phyloP scores from a whole-genome alignment of 768 basidiomycete genomes.

The Gloeostereum incarnatum region DNA sequence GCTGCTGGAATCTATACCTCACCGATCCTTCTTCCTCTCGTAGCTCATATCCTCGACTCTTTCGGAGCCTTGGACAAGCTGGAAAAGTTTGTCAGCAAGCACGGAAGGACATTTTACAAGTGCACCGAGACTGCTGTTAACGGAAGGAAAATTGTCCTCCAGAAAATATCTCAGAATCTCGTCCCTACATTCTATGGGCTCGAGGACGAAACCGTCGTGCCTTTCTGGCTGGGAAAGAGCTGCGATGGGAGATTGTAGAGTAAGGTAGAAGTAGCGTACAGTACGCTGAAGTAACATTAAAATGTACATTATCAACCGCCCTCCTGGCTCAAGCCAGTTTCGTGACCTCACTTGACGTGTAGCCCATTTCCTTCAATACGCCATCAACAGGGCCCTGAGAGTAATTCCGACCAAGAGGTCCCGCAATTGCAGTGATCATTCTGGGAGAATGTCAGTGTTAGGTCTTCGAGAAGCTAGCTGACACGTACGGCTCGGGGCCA shows the following conservation, averaged over 20 bases:
- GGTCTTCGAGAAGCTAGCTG: neutral
- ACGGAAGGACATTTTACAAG: constrained; percentile 79
- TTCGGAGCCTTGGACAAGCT: constrained; percentile 81
- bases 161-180: constrained; percentile 23
- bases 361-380: constrained; percentile 54
- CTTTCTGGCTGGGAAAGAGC: constrained; percentile 80
- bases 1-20: constrained; percentile 97
- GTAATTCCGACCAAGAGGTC: constrained; percentile 66
- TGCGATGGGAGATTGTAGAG: constrained; percentile 60
- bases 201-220: constrained; percentile 50
- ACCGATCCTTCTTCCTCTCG: constrained; percentile 82
- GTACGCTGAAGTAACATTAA: neutral
- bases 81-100: constrained; percentile 65
- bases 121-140: constrained; percentile 18
- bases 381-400: constrained; percentile 71
- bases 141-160: constrained; percentile 31
- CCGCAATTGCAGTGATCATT: constrained; percentile 69
- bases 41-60: constrained; percentile 81
- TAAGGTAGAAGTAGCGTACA: neutral
- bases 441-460: constrained; percentile 27
- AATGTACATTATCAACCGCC: no score
- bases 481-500: constrained; percentile 72
- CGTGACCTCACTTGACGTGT: constrained; percentile 53
- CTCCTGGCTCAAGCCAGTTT: no score
- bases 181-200: constrained; percentile 41